Percentiles rank a stretch among this genome's conserved stretches.
Evolutionary conservation across 805 yeast genomes (phyloP).

Genomic region (Starmerella scarabaei): DNA sequence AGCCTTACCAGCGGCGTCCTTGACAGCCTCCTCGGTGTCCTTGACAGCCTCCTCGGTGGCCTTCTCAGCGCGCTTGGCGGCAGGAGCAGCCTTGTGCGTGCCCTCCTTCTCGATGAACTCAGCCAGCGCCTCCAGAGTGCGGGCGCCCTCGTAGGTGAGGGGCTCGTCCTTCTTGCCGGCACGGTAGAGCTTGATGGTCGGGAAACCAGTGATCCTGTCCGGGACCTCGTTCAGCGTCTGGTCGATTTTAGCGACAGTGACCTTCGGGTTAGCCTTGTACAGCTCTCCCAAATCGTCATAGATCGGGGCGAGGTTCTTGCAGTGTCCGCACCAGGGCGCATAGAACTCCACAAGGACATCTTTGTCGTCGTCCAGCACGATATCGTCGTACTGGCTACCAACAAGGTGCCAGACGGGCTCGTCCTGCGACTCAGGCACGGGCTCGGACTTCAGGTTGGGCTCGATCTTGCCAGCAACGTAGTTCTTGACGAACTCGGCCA

Average conservation of each 20-base stretch:
- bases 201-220: constrained; percentile 70
- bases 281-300: constrained; percentile 76
- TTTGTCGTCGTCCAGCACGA: constrained; percentile 51
- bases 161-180: constrained; percentile 65
- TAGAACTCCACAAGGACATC: constrained; percentile 65
- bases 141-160: constrained; percentile 50
- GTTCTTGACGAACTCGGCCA: constrained; percentile 49
- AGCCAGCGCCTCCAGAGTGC: constrained; percentile 61
- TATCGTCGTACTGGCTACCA: constrained; percentile 64
- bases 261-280: constrained; percentile 41
- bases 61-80: too few relatives aligned
- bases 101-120: constrained; percentile 62
- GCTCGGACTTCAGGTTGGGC: constrained; percentile 65
- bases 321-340: constrained; percentile 93
- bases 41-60: constrained; percentile 26
- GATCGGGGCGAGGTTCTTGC: constrained; percentile 78
- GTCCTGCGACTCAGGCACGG: constrained; percentile 64
- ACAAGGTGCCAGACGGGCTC: constrained; percentile 63
- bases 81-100: constrained; percentile 44
- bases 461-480: constrained; percentile 51
- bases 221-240: constrained; percentile 83
- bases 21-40: constrained; percentile 26
- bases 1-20: constrained; percentile 14
- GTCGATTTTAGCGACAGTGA: constrained; percentile 74
- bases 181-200: constrained; percentile 82